These are phyloP conservation scores for Tetrapisispora nanseiensis DNA, from an alignment of 805 yeast species.

Conservation along the genomic window DNA sequence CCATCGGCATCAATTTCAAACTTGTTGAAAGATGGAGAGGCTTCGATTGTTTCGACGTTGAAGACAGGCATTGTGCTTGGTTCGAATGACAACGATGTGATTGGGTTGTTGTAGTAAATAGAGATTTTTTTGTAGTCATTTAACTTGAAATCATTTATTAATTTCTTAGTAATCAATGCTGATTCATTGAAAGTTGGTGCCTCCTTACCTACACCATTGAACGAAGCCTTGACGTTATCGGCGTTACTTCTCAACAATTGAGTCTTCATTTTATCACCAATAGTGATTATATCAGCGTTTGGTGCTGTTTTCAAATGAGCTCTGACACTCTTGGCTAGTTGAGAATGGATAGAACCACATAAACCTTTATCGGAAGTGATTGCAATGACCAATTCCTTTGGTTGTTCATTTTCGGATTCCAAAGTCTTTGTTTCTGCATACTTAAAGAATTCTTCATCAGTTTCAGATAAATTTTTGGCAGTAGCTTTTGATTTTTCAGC, in stretches of 20 bases:
- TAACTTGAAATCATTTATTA: conserved; percentile 41
- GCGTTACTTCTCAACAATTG: conserved; percentile 81
- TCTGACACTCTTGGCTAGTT: conserved; percentile 83
- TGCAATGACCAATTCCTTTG: conserved; percentile 72
- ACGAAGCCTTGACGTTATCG: conserved; percentile 57
- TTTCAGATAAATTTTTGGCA: conserved; percentile 73
- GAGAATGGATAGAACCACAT: conserved; percentile 97
- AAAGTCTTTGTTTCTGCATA: conserved; percentile 68
- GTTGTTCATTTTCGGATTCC: conserved; percentile 33
- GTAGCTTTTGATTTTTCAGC: conserved; percentile 92
- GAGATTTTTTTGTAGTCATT: conserved; percentile 59
- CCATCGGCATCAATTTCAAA: conserved; percentile 70
- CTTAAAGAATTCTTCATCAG: conserved; percentile 69
- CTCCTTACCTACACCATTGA: conserved; percentile 92
- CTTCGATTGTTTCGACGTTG: conserved; percentile 61
- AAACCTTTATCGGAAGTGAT: conserved; percentile 96
- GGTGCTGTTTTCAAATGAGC: conserved; percentile 49
- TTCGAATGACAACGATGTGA: conserved; percentile 82
- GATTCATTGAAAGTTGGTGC: conserved; percentile 92
- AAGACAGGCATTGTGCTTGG: conserved; percentile 62
- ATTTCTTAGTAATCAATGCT: conserved; percentile 78
- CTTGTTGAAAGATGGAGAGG: conserved; percentile 75
- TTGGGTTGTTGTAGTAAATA: conserved; percentile 79
- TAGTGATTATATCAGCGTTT: conserved; percentile 67
- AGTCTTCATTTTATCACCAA: conserved; percentile 90